Evolutionary conservation across 805 yeast genomes (phyloP), one percentile per base, ranked within the genome.

Genomic region (Torulaspora delbrueckii): DNA sequence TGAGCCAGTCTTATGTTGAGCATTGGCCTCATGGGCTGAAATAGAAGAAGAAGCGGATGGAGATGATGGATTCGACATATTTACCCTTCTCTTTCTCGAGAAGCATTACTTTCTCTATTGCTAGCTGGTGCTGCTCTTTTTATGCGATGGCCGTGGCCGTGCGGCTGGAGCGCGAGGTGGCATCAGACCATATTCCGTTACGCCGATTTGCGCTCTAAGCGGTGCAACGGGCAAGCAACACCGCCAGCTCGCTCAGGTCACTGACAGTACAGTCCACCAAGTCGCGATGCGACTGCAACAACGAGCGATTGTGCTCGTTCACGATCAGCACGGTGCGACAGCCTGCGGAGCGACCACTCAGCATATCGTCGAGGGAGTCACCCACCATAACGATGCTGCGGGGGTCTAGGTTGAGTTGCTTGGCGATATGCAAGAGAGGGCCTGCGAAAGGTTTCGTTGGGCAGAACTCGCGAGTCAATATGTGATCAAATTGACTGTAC

Each of bases 381-480:
- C 90, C 90, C 12, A 83, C 84, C 89, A 83, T 83, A 5, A 82
- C 58, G 25, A 82, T 50, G 32, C 75, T 67, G 13, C 62, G 52
- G 0, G 84, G 77, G 1, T 61, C 13, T 75, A 40, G 1, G 68
- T 70, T 81, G 84, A 77, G 27, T 3, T 54, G 41, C 31, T 66
- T 48, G 2, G 82, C 76, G 19, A 83, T 81, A 51, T 79, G 77
- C 16, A 76, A 58, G 33, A 83, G 58, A 2, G 88, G 86, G 36
- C 74, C 76, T 0, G 86, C 85, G 8, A 77, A 70, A 1, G 89
- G 89, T 55, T 83, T 83, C 12, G 88, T 78, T 0, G 88, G 88
- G 35, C 69, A 62, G 58, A 82, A 83, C 13, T 77, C 79, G 34
- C 89, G 70, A 0, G 89, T 83, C 1, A 83, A 57, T 0, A 80